Conservation (phyloP, 208 protist genomes). For the Crithidia fasciculata region DNA sequence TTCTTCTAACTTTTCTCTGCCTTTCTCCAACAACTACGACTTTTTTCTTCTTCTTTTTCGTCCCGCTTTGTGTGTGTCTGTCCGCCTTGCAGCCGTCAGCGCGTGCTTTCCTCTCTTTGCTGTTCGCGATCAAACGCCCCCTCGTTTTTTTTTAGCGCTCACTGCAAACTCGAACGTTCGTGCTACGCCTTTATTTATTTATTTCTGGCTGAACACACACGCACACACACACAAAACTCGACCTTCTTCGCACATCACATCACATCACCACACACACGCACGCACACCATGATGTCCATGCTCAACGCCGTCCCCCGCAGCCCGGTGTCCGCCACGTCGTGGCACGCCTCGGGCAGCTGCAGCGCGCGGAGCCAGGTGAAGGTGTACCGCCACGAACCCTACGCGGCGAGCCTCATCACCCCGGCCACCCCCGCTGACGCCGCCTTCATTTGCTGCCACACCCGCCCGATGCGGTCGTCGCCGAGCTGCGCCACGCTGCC, state of each 20-base stretch:
- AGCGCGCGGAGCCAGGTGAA: slow-evolving; percentile 7
- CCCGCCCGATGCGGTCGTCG: slow-evolving; percentile 12
- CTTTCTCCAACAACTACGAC: too few relatives aligned
- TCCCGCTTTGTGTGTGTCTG: too few relatives aligned
- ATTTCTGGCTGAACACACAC: not conserved
- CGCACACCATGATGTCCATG: slow-evolving; percentile 1
- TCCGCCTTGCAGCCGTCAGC: too few relatives aligned
- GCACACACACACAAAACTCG: not conserved
- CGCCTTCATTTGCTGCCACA: slow-evolving; percentile 22
- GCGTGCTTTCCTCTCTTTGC: not conserved
- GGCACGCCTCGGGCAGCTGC: slow-evolving; percentile 17
- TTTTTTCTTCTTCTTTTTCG: too few relatives aligned
- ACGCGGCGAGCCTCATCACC: slow-evolving; percentile 48
- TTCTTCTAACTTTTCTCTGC: too few relatives aligned
- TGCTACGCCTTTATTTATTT: too few relatives aligned
- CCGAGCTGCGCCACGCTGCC: slow-evolving; percentile 10
- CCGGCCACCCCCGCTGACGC: slow-evolving; percentile 26
- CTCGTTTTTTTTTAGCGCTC: not conserved
- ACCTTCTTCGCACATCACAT: not conserved
- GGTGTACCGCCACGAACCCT: slow-evolving; percentile 73
- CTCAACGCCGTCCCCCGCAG: slow-evolving; percentile 1
- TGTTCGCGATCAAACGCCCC: not conserved
- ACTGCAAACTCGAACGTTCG: too few relatives aligned
- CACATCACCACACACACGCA: too few relatives aligned
- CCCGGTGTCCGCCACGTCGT: slow-evolving; percentile 27